Evolutionary conservation across 202 grass and related monocot species (phyloP), one percentile per base, ranked within the genome.

Genomic region (Alloteropsis angusta): DNA sequence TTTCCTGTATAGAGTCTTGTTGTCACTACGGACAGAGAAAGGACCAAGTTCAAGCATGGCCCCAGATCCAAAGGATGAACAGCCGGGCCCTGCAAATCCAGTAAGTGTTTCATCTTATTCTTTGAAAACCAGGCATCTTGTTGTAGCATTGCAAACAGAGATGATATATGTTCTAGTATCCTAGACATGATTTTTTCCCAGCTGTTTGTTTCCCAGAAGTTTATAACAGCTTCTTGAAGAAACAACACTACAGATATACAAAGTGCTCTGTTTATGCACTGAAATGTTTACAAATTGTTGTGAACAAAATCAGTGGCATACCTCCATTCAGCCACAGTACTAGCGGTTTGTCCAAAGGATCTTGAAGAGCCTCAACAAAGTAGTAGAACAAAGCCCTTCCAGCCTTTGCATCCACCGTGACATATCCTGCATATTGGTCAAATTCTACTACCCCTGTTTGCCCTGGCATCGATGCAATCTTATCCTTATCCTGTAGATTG

Each of bases 31-130:
- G 35, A 93, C 83, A 70, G 82, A 79, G 74, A 93, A 93, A 19
- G 91, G 88, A 36, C 91, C 91, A 53, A 90, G 81, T 87, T 93
- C 91, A 70, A 77, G 67, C 87, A 93, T 90, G 66, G 88, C 91
- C 74, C 91, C 91, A 81, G 52, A 46, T 64, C 91, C 87, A 57
- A 93, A 80, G 4, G 87, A 93, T 63, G 91, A 93, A 81, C 91
- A 93, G 18, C 88, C 87, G 42, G 88, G 88, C 19, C 91, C 77
- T 93, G 79, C 36, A 84, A 18, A 66, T 76, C n/a, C 66, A 72
- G 49, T 72, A 37, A 30, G 36, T 65, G 18, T 67, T 48, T 83
- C 52, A 58, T 79, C 13, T 45, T 79, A 72, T 42, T 45, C 8
- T 45, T 34, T 79, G 48, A 26, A 79, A 72, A 54, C 13, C 37